Conservation (phyloP, 2,329 filamentous ascomycete genomes). For the Pseudocercospora macadamiae region DNA sequence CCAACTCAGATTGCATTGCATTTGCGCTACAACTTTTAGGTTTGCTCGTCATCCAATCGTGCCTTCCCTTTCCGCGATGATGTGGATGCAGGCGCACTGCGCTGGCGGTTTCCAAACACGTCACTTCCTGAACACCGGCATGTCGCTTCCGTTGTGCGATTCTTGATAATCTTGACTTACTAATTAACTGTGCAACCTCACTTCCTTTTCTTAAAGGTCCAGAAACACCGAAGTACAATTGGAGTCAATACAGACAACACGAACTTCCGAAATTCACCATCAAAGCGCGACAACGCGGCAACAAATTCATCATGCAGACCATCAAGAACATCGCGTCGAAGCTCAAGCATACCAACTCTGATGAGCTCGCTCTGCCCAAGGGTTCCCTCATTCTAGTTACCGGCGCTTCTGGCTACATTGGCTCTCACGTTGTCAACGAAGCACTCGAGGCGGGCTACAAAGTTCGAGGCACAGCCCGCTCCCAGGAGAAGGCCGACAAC, state of each 20-base stretch:
- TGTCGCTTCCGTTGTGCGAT: neutral
- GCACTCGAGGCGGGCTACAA: slow-evolving; percentile 34
- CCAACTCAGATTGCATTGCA: no score
- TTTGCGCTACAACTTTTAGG: neutral
- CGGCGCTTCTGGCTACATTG: slow-evolving; percentile 36
- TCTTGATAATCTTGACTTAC: neutral
- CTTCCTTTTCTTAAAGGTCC: neutral
- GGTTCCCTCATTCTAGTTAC: slow-evolving; percentile 37
- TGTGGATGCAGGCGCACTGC: no score
- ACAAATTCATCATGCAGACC: neutral
- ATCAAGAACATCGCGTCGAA: slow-evolving; percentile 8
- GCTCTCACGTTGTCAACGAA: slow-evolving; percentile 34
- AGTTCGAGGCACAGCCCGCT: slow-evolving; percentile 35
- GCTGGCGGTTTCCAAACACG: neutral
- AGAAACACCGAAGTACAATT: neutral
- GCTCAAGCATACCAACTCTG: neutral
- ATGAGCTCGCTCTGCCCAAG: slow-evolving; percentile 25
- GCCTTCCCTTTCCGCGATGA: neutral
- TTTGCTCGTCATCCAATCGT: neutral
- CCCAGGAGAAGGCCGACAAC: slow-evolving; percentile 26
- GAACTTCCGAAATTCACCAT: neutral
- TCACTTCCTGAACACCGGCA: no score
- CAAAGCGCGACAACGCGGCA: neutral
- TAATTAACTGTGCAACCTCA: neutral
- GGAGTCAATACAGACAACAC: neutral